These are phyloP conservation scores for Nannizziopsis arthrosporioides DNA, from an alignment of 2,329 filamentous ascomycete species.

Conservation along the genomic window DNA sequence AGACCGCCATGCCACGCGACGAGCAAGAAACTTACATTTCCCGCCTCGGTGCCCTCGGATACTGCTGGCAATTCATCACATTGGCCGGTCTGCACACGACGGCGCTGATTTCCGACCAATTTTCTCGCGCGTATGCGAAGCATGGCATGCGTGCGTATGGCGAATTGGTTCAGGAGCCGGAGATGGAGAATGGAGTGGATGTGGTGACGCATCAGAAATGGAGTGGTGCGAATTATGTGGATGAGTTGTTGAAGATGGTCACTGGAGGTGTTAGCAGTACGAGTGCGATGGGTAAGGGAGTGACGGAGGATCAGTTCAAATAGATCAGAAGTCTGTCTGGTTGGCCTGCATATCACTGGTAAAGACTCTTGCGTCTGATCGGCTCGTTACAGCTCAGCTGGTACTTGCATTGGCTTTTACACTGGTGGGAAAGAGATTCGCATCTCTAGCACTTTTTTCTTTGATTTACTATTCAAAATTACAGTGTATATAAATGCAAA, in stretches of 20 bases:
- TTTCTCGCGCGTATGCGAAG: slow-evolving; percentile 68
- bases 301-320: slow-evolving; percentile 96
- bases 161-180: slow-evolving; percentile 93
- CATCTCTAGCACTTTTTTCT: too few species aligned
- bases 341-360: too few species aligned
- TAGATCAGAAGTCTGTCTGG: slow-evolving; percentile 15
- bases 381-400: too few species aligned
- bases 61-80: slow-evolving; percentile 99
- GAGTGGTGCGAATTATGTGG: slow-evolving; percentile 88
- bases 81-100: slow-evolving; percentile 87
- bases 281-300: slow-evolving; percentile 91
- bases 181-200: slow-evolving; percentile 81
- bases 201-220: slow-evolving; percentile 99
- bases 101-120: slow-evolving; percentile 80
- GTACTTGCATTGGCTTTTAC: too few species aligned
- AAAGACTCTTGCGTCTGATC: too few species aligned
- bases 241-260: slow-evolving; percentile 94
- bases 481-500: too few species aligned
- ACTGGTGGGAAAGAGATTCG: too few species aligned
- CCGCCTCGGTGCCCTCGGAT: slow-evolving; percentile 73
- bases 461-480: too few species aligned
- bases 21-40: slow-evolving; percentile 98
- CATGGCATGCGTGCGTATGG: slow-evolving; percentile 93
- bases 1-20: slow-evolving; percentile 77
- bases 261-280: slow-evolving; percentile 84